Base-by-base conservation (phyloP, 148 eudicot genomes). In the Rhododendron molle region DNA sequence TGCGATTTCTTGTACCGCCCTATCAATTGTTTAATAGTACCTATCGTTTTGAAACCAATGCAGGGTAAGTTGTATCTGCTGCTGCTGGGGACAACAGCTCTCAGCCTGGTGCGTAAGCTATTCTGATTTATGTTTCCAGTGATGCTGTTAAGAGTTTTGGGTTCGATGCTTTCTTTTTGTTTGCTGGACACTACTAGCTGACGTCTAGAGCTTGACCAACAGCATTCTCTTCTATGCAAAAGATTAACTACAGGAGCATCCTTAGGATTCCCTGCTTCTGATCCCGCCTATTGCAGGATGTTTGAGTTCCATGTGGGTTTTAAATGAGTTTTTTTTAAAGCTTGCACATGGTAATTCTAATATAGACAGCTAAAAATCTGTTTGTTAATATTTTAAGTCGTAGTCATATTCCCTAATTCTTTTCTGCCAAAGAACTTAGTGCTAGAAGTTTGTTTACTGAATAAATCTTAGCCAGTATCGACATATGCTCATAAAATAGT, bases 81-180 rank as follows among this genome's bases (percentile, higher is more conserved):
- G 86, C 90, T 96, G 81, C 98, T 96, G 78, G 98, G 98, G 82
- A 96, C 98, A 79, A 96, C 98, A 88, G 98, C 98, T 83, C 98
- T 96, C 81, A 96, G 98, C 88, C 92, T 96, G 98, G 98, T 96
- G 89, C 73, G 90, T 83, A 49, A 23, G 80, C 72, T 20, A 30
- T 18, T 52, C 11, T 83, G 28, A 89, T 76, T 60, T 72, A 32
- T 47, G 28, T 65, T 78, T 46, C 67, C 16, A 60, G 34, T 86
- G 76, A 56, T 83, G n/a, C 67, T 43, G 23, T 73, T 74, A 34
- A 34, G 56, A 44, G 67, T 20, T 34, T 16, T 34, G 36, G 28
- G 46, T 21, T 81, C 60, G 1, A 40, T 32, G 15, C 30, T 40
- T 58, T 76, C 43, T 20, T 47, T 47, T 58, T 50, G 10, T 34